A percentile compares a stretch with the other conserved stretches of the same genome.
phyloP scores from a whole-genome alignment of 1,284 basidiomycete genomes.

The Cryptococcus depauperatus region DNA sequence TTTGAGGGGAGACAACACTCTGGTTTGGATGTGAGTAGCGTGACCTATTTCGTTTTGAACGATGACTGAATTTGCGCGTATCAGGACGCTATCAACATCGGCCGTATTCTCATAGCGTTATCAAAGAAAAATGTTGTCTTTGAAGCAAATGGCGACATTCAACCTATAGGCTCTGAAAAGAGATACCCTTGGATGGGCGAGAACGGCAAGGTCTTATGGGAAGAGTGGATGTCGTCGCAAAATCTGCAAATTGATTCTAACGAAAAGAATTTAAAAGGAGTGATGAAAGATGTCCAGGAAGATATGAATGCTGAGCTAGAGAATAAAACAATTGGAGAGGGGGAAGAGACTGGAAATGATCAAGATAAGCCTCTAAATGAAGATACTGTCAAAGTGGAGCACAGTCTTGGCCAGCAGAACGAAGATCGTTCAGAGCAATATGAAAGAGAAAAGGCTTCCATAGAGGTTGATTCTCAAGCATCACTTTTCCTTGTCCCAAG shows the following conservation, averaged over 20 bases:
- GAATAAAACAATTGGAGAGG: too few relatives aligned
- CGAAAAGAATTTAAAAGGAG: background rate
- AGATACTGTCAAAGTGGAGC: too few relatives aligned
- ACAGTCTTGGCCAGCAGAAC: too few relatives aligned
- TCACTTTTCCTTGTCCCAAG: too few relatives aligned
- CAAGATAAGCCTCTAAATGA: too few relatives aligned
- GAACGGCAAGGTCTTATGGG: conserved; percentile 39
- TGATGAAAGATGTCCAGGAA: background rate
- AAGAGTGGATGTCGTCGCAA: conserved; percentile 24
- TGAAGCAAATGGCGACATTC: conserved; percentile 62
- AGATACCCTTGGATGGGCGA: conserved; percentile 43
- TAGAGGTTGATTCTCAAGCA: too few relatives aligned
- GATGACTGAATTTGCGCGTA: conserved; percentile 1
- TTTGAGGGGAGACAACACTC: conserved; percentile 78
- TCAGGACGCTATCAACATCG: conserved; percentile 81
- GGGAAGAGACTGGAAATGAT: too few relatives aligned
- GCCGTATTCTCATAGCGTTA: conserved; percentile 66
- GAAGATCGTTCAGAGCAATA: too few relatives aligned
- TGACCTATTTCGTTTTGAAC: background rate
- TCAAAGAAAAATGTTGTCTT: conserved; percentile 59
- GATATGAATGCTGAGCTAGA: background rate
- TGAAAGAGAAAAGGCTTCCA: too few relatives aligned
- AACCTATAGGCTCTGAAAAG: conserved; percentile 47
- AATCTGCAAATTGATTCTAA: background rate
- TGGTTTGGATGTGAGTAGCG: conserved; percentile 67